Percentiles rank a stretch among this genome's conserved stretches.
These are phyloP conservation scores for Phlegmacium glaucopus DNA, from an alignment of 768 basidiomycete genomes.

Conservation along the genomic window DNA sequence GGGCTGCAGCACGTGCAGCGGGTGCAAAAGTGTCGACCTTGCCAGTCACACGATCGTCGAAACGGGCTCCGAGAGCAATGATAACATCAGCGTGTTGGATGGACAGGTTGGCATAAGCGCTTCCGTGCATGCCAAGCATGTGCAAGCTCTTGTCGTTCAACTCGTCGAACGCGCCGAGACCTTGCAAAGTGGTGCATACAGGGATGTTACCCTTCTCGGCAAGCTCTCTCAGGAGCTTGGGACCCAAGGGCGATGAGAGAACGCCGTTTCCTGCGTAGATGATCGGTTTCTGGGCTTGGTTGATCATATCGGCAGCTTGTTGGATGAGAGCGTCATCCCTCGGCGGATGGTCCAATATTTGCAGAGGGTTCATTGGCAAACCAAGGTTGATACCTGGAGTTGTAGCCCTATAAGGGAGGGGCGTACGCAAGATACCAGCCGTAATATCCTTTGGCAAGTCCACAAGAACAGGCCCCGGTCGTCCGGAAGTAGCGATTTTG, in stretches of 20 bases:
- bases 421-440: conserved; percentile 81
- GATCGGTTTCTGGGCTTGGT: conserved; percentile 84
- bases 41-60: conserved; percentile 97
- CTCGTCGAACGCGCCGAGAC: conserved; percentile 95
- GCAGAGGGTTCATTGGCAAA: conserved; percentile 73
- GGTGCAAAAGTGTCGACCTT: conserved; percentile 90
- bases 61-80: conserved; percentile 93
- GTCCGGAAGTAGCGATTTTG: conserved; percentile 96
- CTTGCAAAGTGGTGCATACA: conserved; percentile 94
- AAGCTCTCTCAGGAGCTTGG: conserved; percentile 75
- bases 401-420: conserved; percentile 83
- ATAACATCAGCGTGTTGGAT: conserved; percentile 98
- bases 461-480: conserved; percentile 96
- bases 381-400: conserved; percentile 76
- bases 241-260: conserved; percentile 77
- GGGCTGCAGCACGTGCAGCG: conserved; percentile 81
- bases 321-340: conserved; percentile 65
- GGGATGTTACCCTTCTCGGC: conserved; percentile 89
- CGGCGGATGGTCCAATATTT: conserved; percentile 45
- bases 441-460: conserved; percentile 99
- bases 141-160: conserved; percentile 80
- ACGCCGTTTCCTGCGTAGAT: conserved; percentile 94
- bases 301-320: conserved; percentile 88
- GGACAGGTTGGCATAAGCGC: conserved; percentile 94
- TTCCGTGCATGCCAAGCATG: conserved; percentile 99